Evolutionary conservation across 106 monocot species (phyloP).

Genomic region (Iris macrosiphon): DNA sequence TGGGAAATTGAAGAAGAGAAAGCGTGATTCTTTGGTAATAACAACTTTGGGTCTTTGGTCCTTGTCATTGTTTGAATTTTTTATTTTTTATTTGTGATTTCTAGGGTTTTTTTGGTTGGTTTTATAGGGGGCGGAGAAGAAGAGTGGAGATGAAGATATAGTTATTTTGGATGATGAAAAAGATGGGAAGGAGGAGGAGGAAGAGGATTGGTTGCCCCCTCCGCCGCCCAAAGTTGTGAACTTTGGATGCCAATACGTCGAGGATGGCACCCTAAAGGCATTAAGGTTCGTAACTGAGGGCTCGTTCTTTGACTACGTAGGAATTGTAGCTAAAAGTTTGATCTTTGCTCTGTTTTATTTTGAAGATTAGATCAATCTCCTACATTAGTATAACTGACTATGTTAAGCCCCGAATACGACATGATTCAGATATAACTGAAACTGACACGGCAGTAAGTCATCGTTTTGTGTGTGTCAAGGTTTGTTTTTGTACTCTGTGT

Average conservation of each 20-base stretch:
- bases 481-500: too few species aligned
- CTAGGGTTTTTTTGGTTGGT: too few species aligned
- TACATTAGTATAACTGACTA: too few species aligned
- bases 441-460: too few species aligned
- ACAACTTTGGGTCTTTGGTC: neutral
- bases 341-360: too few species aligned
- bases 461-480: too few species aligned
- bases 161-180: slow-evolving; percentile 15
- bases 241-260: neutral
- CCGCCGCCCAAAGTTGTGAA: slow-evolving; percentile 30
- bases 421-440: too few species aligned
- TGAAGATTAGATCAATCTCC: too few species aligned
- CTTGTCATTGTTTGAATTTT: neutral
- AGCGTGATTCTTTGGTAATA: neutral
- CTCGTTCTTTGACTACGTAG: too few species aligned
- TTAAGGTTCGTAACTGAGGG: slow-evolving; percentile 31
- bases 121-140: slow-evolving; percentile 5
- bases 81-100: neutral
- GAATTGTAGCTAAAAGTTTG: too few species aligned
- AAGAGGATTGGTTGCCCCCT: slow-evolving; percentile 58
- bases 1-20: slow-evolving; percentile 21
- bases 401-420: too few species aligned
- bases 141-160: neutral
- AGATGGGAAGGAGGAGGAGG: slow-evolving; percentile 1
- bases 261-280: slow-evolving; percentile 37